These are phyloP conservation scores for Talaromyces borbonicus DNA, from an alignment of 495 filamentous ascomycete species.

Conservation along the genomic window DNA sequence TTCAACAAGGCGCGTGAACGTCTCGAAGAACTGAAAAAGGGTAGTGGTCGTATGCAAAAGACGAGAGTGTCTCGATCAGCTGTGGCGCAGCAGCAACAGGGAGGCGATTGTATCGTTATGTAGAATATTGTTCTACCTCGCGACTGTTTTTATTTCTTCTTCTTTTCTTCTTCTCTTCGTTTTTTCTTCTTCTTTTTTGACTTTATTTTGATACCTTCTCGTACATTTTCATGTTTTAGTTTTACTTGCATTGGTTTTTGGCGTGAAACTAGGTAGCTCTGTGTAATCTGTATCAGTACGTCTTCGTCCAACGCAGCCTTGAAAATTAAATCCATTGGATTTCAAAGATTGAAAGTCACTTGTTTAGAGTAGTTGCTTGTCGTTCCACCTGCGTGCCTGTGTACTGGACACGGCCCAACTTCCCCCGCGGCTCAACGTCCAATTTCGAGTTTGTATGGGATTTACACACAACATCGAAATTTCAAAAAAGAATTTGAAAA, in stretches of 20 bases:
- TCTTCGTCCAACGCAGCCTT: too few relatives aligned
- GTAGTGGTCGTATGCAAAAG: constrained; percentile 58
- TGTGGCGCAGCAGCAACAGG: constrained; percentile 71
- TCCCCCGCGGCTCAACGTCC: too few relatives aligned
- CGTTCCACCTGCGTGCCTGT: too few relatives aligned
- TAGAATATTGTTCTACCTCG: constrained; percentile 21
- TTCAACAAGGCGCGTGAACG: constrained; percentile 88
- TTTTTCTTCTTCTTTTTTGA: neutral
- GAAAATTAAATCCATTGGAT: too few relatives aligned
- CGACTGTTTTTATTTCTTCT: neutral
- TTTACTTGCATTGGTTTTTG: neutral
- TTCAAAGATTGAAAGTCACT: too few relatives aligned
- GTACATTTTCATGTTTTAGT: neutral
- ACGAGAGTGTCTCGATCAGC: constrained; percentile 77
- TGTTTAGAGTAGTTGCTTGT: too few relatives aligned
- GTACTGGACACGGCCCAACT: too few relatives aligned
- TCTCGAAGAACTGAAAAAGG: constrained; percentile 81
- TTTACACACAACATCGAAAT: too few relatives aligned
- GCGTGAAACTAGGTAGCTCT: too few relatives aligned
- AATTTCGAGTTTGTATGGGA: too few relatives aligned
- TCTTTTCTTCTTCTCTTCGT: neutral
- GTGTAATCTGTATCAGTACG: too few relatives aligned
- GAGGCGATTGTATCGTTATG: constrained; percentile 75
- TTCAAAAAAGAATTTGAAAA: too few relatives aligned
- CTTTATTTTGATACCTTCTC: neutral